These are phyloP conservation scores for Penicillium aurantiogriseum DNA, from an alignment of 2,329 filamentous ascomycete genomes.

Conservation along the genomic window DNA sequence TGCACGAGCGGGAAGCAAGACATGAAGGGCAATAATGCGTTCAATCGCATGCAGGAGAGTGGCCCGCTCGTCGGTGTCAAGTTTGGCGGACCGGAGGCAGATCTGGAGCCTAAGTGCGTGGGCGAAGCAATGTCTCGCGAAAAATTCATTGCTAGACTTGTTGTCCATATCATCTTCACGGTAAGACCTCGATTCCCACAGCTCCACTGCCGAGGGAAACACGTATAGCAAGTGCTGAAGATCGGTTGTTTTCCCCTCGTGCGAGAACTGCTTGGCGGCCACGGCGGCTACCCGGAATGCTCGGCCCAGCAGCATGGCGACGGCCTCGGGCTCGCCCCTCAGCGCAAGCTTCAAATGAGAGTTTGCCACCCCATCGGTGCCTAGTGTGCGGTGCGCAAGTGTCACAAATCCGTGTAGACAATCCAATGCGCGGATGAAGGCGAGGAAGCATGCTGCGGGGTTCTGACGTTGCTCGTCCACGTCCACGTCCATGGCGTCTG, in stretches of 20 bases:
- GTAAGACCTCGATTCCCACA: conserved; percentile 41
- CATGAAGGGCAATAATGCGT: conserved; percentile 41
- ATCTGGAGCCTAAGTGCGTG: conserved; percentile 36
- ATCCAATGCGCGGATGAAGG: conserved; percentile 36
- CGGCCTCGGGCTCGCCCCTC: conserved; percentile 35
- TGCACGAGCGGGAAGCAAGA: conserved; percentile 42
- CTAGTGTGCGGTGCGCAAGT: conserved; percentile 27
- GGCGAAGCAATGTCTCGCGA: conserved; percentile 36
- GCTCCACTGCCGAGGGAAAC: conserved; percentile 33
- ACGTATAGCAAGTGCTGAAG: conserved; percentile 37
- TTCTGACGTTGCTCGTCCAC: conserved; percentile 32
- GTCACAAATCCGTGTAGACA: conserved; percentile 35
- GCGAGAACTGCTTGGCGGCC: conserved; percentile 30
- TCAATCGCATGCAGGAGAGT: conserved; percentile 37
- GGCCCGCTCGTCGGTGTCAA: conserved; percentile 33
- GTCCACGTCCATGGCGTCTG: conserved; percentile 32
- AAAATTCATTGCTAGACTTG: conserved; percentile 37
- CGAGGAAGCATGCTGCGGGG: conserved; percentile 32
- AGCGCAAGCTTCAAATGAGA: conserved; percentile 43
- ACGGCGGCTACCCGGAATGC: conserved; percentile 36
- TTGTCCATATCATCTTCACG: conserved; percentile 34
- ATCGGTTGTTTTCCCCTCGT: conserved; percentile 32
- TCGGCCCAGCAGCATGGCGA: conserved; percentile 38
- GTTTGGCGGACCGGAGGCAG: conserved; percentile 26
- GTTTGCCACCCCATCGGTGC: conserved; percentile 33